A percentile compares a stretch with the other conserved stretches of the same genome.
phyloP scores from a whole-genome alignment of 768 basidiomycete species.

The Chalciporus sphaerocephalus region DNA sequence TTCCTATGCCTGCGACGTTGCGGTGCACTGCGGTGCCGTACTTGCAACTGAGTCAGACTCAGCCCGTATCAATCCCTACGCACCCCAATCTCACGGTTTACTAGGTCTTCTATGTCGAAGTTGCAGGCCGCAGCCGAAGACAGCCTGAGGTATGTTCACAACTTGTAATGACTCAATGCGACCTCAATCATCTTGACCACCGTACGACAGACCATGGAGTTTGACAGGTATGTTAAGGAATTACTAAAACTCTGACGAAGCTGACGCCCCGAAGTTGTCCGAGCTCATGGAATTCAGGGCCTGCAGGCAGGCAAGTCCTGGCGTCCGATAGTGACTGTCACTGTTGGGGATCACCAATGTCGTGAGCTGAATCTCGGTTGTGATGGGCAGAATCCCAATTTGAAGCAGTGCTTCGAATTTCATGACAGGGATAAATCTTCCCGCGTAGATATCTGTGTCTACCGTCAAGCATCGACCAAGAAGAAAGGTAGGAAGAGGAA shows the following conservation, averaged over 20 bases:
- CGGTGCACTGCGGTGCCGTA: neutral
- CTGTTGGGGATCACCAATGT: slow-evolving; percentile 46
- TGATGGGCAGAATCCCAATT: slow-evolving; percentile 69
- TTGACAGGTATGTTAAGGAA: slow-evolving; percentile 9
- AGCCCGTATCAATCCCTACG: neutral
- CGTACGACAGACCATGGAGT: slow-evolving; percentile 4
- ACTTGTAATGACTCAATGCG: too few relatives aligned
- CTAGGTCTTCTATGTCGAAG: neutral
- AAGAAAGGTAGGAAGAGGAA: slow-evolving; percentile 54
- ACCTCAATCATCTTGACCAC: neutral
- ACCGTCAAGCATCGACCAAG: slow-evolving; percentile 57
- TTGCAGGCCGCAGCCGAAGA: neutral
- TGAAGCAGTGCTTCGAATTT: slow-evolving; percentile 47
- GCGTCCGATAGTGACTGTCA: slow-evolving; percentile 61
- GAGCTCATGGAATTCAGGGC: slow-evolving; percentile 34
- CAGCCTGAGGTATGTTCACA: slow-evolving; percentile 3
- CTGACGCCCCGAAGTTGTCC: slow-evolving; percentile 30
- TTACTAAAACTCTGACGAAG: too few relatives aligned
- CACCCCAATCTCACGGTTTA: neutral
- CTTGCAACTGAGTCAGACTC: neutral
- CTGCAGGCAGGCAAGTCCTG: slow-evolving; percentile 61
- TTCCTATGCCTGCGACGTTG: too few relatives aligned
- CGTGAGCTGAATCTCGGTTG: slow-evolving; percentile 58
- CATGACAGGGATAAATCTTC: slow-evolving; percentile 38
- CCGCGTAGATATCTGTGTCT: slow-evolving; percentile 50